Evolutionary conservation across 139 green algal genomes (phyloP), one percentile per base, ranked within the genome.

Genomic region (Chlamydomonas incerta): DNA sequence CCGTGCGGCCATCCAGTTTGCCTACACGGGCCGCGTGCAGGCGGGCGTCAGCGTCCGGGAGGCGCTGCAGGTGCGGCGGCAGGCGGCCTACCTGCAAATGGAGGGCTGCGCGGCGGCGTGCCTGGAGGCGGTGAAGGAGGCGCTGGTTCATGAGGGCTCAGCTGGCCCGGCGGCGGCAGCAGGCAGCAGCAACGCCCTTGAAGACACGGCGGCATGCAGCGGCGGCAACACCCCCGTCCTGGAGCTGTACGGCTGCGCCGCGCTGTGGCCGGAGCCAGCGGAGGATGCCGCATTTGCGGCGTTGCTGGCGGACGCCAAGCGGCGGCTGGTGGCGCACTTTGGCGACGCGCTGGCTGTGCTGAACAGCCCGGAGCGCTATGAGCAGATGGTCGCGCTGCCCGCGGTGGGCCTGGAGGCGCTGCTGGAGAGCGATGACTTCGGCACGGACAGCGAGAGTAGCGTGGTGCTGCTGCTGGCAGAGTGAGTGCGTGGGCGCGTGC

Each of bases 391-490:
- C 15, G 15, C 52, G 6, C 63, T 83, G n/a, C 77, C 77, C 9
- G 63, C 63, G 1, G 47, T 33, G 47, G 63, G 55, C 24, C 26
- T 83, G 63, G 63, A 83, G 77, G 77, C 31, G 29, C 65, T 83
- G 46, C 77, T 83, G 6, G 63, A 65, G 31, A 74, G 41, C 0
- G 77, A 83, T 46, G 63, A 74, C 63, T 66, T 74, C 18, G 63
- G 63, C 21, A 65, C 77, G 34, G 77, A 83, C 77, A 52, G 21
- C 46, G 77, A 83, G 46, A 50, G 63, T 46, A 83, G 63, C 31
- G 29, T 83, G 21, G 29, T 83, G 28, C 31, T 74, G 46, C 29
- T 83, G 41, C 37, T 83, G 29, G 76, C 62, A 21, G 20, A 26
- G 20, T 65, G 58, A n/a, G n/a, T n/a, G n/a, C n/a, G n/a, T n/a